Conservation (phyloP, 805 yeast species). For the Wickerhamiella siamensis region DNA sequence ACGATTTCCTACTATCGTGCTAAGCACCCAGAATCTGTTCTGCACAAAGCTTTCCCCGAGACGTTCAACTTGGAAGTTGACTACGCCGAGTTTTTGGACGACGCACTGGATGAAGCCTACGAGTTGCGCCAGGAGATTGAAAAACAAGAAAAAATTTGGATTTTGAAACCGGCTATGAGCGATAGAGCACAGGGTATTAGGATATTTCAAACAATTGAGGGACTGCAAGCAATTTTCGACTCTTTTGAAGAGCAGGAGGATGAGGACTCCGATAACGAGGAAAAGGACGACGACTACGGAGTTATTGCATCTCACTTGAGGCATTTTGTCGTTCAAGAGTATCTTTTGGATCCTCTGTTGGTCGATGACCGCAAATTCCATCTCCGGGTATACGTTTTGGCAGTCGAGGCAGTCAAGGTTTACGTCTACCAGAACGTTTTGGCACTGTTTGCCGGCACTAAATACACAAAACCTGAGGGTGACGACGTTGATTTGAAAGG, state of each 20-base stretch:
- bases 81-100: conserved; percentile 92
- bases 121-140: conserved; percentile 73
- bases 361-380: conserved; percentile 72
- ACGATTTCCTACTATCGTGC: conserved; percentile 61
- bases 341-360: conserved; percentile 53
- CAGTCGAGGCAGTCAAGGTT: conserved; percentile 60
- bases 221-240: conserved; percentile 70
- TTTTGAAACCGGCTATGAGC: conserved; percentile 91
- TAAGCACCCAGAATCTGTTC: conserved; percentile 56
- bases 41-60: conserved; percentile 52
- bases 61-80: conserved; percentile 75
- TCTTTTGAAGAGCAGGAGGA: conserved; percentile 65
- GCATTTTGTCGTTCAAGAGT: conserved; percentile 82
- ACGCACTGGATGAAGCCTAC: conserved; percentile 80
- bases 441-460: conserved; percentile 57
- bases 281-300: conserved; percentile 34
- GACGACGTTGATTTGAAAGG: conserved; percentile 39
- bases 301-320: conserved; percentile 76
- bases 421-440: conserved; percentile 69
- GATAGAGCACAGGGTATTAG: conserved; percentile 95
- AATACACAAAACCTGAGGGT: conserved; percentile 29
- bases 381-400: conserved; percentile 68
- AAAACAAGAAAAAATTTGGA: conserved; percentile 53
- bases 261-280: conserved; percentile 45
- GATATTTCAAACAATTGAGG: conserved; percentile 61